Evolutionary conservation across 352 stramenopile species (phyloP).

Genomic region (Blastocystis sp.): DNA sequence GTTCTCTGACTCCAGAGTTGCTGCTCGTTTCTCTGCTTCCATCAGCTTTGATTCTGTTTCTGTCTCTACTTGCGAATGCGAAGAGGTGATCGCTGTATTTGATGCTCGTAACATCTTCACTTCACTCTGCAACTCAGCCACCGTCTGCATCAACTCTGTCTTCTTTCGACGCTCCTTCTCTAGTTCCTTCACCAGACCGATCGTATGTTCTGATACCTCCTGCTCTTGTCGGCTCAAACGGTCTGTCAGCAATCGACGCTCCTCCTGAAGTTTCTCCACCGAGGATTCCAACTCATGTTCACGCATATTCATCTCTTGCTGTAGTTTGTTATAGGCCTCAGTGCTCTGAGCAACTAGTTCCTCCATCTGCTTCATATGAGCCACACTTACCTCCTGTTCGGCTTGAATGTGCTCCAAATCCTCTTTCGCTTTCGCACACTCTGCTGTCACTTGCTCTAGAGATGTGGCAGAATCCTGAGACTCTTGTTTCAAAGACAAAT

Average conservation of each 20-base stretch:
- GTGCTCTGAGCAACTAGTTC: conserved; percentile 21
- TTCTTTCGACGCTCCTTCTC: conserved; percentile 57
- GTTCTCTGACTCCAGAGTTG: conserved; percentile 63
- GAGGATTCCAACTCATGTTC: conserved; percentile 9
- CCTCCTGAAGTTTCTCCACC: not conserved
- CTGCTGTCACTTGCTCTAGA: not conserved
- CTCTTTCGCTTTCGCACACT: not conserved
- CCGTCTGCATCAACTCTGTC: not conserved
- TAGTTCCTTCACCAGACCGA: conserved; percentile 59
- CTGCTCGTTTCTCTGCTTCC: conserved; percentile 62
- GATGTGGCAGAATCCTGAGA: not conserved
- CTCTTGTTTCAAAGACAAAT: conserved; percentile 8
- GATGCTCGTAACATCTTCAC: not conserved
- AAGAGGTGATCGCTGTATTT: not conserved
- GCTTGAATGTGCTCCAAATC: not conserved
- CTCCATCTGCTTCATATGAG: conserved; percentile 43
- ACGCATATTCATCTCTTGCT: not conserved
- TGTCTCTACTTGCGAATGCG: not conserved
- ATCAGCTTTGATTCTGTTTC: not conserved
- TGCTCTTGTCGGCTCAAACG: not conserved
- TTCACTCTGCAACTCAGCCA: not conserved
- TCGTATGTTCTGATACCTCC: conserved; percentile 5
- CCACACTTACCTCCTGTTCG: not conserved
- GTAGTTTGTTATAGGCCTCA: conserved; percentile 25
- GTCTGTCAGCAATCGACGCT: not conserved